Evolutionary conservation across 768 basidiomycete species (phyloP), one percentile per base, ranked within the genome.

Genomic region (Panaeolus cyanescens): DNA sequence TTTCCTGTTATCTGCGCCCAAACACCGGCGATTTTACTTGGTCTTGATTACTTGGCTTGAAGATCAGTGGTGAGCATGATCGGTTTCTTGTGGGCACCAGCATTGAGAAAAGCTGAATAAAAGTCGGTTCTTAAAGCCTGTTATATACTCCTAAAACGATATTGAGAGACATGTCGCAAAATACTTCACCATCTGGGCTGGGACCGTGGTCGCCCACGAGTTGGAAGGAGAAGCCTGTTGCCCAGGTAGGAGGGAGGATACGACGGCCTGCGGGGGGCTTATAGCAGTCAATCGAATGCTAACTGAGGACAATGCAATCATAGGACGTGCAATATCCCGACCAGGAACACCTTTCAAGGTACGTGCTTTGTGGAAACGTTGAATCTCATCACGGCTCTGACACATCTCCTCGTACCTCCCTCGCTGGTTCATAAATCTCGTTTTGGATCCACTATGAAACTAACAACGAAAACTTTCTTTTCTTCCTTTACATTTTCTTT

Each of bases 271-370:
- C 17, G 22, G 19, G 37, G 12, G 15, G 33, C 15, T 56, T 25
- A 13, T 33, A 32, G 40, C 31, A 30, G 5, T 30, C 10, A 13
- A 39, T 20, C 17, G 28, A 28, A 12, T 12, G 10, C 25, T 28
- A n/a, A 50, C 25, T 28, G 10, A 37, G 8, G 22, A 25, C 22
- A 10, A 25, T 45, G 22, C 5, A 7, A 45, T 15, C 25, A 34
- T 65, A 92, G 89, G 81, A 85, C 64, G 92, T 95, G 3, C 76
- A 79, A 42, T 95, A 94, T 69, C 85, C 88, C 6, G 86, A 93
- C 71, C 72, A 81, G 50, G 74, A 77, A 34, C 79, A 88, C 62
- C 83, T 93, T 22, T 73, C 82, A 54, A 83, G 78, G 89, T 87
- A 62, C 63, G 80, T 64, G 32, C 17, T 32, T 37, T 32, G 30